Evolutionary conservation across 139 green algal genomes (phyloP).

Genomic region (Tetradesmus lagerheimii): DNA sequence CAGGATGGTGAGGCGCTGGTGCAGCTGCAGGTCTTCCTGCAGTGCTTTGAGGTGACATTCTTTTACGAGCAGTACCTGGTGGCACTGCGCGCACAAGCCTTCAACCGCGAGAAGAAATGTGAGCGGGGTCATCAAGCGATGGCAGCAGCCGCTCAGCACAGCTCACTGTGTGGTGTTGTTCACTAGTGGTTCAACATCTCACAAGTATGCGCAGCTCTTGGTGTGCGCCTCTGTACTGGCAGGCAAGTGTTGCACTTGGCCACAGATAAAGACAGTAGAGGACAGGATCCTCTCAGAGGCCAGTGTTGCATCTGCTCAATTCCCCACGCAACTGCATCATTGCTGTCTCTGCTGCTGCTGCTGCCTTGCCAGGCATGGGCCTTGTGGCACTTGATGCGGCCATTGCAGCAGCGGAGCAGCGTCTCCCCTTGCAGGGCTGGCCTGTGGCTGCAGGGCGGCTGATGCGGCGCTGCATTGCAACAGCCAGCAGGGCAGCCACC

Average conservation of each 20-base stretch:
- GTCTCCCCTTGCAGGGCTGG: slow-evolving; percentile 17
- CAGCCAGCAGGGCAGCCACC: slow-evolving; percentile 7
- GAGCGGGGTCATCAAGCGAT: background rate
- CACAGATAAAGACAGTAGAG: too few relatives aligned
- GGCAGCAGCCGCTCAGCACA: background rate
- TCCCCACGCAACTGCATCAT: background rate
- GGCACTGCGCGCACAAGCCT: background rate
- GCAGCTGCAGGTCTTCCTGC: slow-evolving; percentile 23
- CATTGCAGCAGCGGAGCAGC: background rate
- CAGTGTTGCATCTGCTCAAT: background rate
- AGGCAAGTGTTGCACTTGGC: background rate
- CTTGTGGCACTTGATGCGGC: background rate
- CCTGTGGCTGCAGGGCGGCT: background rate
- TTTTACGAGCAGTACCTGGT: slow-evolving; percentile 35
- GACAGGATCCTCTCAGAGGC: too few relatives aligned
- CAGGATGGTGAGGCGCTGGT: background rate
- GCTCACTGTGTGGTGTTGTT: too few relatives aligned
- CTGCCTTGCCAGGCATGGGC: background rate
- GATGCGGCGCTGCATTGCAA: background rate
- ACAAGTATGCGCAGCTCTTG: too few relatives aligned
- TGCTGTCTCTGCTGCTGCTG: background rate
- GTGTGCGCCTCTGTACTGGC: background rate
- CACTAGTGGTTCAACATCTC: too few relatives aligned
- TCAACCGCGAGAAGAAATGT: slow-evolving; percentile 38
- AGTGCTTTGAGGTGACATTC: slow-evolving; percentile 40